Evolutionary conservation across 2,329 filamentous ascomycete species (phyloP).

Genomic region (Colletotrichum gloeosporioides): DNA sequence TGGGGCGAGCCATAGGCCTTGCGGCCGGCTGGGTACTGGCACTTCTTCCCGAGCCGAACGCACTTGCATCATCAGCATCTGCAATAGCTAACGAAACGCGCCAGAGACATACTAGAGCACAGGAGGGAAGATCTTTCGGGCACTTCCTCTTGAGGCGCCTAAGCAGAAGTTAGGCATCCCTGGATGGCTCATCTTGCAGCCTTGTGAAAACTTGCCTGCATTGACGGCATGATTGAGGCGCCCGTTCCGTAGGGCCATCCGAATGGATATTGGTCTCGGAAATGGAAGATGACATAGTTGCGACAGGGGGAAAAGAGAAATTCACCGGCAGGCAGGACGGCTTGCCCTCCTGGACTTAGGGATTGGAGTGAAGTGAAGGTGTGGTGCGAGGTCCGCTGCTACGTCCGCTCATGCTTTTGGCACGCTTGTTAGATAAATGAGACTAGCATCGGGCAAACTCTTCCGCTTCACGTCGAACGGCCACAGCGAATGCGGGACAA

Average conservation of each 20-base stretch:
- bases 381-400: not conserved
- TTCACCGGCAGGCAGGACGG: not conserved
- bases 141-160: conserved; percentile 21
- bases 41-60: conserved; percentile 26
- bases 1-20: not conserved
- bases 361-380: not conserved
- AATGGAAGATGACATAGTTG: not conserved
- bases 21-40: conserved; percentile 23
- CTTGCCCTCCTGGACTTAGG: not conserved
- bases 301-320: not conserved
- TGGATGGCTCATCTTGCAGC: not conserved
- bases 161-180: not conserved
- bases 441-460: not conserved
- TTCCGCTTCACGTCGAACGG: not conserved
- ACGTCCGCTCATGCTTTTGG: not conserved
- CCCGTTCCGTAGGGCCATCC: not conserved
- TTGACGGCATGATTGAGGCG: not conserved
- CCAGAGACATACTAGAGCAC: conserved; percentile 22
- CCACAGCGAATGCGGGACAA: not conserved
- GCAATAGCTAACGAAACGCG: not conserved
- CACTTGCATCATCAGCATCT: conserved; percentile 19
- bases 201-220: not conserved
- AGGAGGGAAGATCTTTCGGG: conserved; percentile 22
- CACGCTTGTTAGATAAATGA: not conserved
- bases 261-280: not conserved